Conservation (phyloP, 2,329 filamentous ascomycete species). For the Diaporthe longicolla region DNA sequence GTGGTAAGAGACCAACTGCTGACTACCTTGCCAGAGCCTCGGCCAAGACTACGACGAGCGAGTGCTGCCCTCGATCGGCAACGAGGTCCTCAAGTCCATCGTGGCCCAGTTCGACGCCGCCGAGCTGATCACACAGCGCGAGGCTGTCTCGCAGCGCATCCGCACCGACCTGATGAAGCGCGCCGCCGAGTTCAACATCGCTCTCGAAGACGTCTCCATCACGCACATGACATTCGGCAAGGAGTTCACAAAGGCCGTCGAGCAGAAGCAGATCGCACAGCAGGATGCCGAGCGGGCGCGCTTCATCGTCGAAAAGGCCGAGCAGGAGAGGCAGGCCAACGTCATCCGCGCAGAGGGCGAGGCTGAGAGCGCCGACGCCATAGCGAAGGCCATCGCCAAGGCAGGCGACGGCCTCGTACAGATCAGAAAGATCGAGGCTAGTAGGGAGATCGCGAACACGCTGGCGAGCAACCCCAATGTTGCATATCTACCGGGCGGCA, state of each 20-base stretch:
- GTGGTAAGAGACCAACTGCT: slow-evolving; percentile 18
- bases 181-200: slow-evolving; percentile 98
- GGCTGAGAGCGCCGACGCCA: slow-evolving; percentile 95
- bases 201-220: slow-evolving; percentile 98
- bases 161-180: slow-evolving; percentile 91
- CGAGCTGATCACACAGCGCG: slow-evolving; percentile 98
- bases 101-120: slow-evolving; percentile 97
- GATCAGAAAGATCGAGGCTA: slow-evolving; percentile 97
- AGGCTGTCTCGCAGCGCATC: slow-evolving; percentile 96
- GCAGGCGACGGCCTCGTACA: slow-evolving; percentile 92
- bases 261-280: slow-evolving; percentile 99
- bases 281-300: slow-evolving; percentile 97
- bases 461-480: slow-evolving; percentile 94
- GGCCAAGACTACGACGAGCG: slow-evolving; percentile 98
- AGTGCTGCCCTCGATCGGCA: slow-evolving; percentile 97
- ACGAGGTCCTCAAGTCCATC: slow-evolving; percentile 98
- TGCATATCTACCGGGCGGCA: slow-evolving; percentile 88
- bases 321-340: slow-evolving; percentile 98
- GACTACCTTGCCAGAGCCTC: slow-evolving; percentile 76
- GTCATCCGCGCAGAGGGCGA: slow-evolving; percentile 99
- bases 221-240: slow-evolving; percentile 99
- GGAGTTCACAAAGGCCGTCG: slow-evolving; percentile 98
- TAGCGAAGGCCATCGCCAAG: slow-evolving; percentile 93
- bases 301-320: slow-evolving; percentile 98
- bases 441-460: slow-evolving; percentile 93